Conservation (phyloP, 2,329 filamentous ascomycete species). For the Trichothecium sympodiale region DNA sequence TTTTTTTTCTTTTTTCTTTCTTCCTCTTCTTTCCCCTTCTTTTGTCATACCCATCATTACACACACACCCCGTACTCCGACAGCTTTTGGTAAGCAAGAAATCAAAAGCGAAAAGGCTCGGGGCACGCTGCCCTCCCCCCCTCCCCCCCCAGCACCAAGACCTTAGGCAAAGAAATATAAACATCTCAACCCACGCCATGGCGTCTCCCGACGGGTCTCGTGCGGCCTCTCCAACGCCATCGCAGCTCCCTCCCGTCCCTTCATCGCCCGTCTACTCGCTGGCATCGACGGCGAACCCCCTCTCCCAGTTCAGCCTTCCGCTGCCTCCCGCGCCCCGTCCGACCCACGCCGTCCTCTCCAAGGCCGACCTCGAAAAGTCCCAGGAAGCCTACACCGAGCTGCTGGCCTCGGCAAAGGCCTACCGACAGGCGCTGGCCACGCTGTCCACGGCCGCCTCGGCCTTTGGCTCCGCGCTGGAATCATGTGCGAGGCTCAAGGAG, state of each 20-base stretch:
- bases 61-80: too few species aligned
- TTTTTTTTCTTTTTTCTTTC: too few species aligned
- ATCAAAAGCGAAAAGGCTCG: too few species aligned
- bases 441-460: conserved; percentile 50
- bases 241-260: conserved; percentile 49
- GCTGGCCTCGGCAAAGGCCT: conserved; percentile 49
- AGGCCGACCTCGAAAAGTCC: conserved; percentile 51
- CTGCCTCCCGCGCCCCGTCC: conserved; percentile 48
- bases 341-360: conserved; percentile 48
- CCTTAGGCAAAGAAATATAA: too few species aligned
- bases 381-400: conserved; percentile 53
- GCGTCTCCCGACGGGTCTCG: conserved; percentile 20
- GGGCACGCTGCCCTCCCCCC: too few species aligned
- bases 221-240: conserved; percentile 38
- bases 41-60: too few species aligned
- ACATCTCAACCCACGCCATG: conserved; percentile 13
- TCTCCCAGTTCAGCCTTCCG: conserved; percentile 48
- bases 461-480: conserved; percentile 54
- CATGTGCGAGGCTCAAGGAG: conserved; percentile 58
- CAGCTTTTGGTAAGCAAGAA: too few species aligned
- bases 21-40: too few species aligned
- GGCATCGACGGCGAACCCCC: conserved; percentile 49
- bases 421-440: conserved; percentile 49
- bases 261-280: conserved; percentile 53
- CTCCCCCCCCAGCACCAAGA: too few species aligned